Base-by-base conservation (phyloP, 495 filamentous ascomycete species). In the Lasiosphaeriaceae sp. region DNA sequence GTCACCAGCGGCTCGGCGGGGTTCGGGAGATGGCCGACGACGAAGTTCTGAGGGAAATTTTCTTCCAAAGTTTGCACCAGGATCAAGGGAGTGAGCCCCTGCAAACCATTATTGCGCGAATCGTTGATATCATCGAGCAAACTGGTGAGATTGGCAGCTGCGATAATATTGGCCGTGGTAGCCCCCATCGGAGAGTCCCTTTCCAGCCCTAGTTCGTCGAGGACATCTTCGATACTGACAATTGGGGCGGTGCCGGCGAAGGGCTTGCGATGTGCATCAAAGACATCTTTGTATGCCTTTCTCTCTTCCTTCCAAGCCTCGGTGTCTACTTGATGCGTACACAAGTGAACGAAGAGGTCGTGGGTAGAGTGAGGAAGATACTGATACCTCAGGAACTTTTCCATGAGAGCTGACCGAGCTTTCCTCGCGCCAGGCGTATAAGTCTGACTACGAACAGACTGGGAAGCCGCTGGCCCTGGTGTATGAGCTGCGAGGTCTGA, bases 131-230 rank as follows among this genome's bases (percentile, higher is more conserved):
- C 47, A 11, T 62, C 45, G 17, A 70, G 55, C 2, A 70, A 50
- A n/a, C 31, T 46, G 17, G 44, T 45, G 31, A 70, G 52, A 45
- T 70, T 70, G 41, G 58, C 56, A 3, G 57, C 54, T 7, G 48
- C 53, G 3, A 63, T 29, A 26, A 52, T 60, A 29, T 47, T 50
- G 49, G 45, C 45, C 2, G 43, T 49, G 4, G 26, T 49, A 16
- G 39, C 5, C 31, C 45, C 45, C 2, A 4, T 3, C 12, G 29
- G 20, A 0, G 63, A 55, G 21, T 46, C 20, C 17, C 46, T 19
- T 14, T 60, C 56, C 6, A 56, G 12, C 2, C 47, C 54, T 47
- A 66, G 44, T 2, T 21, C 29, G 16, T 20, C 24, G n/a, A 60
- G 26, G 41, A 68, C 61, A 19, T 53, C 52, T 21, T 59, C 39